A percentile compares a stretch with the other conserved stretches of the same genome.
These are phyloP conservation scores for Juglanconis juglandina DNA, from an alignment of 2,329 filamentous ascomycete species.

Conservation along the genomic window DNA sequence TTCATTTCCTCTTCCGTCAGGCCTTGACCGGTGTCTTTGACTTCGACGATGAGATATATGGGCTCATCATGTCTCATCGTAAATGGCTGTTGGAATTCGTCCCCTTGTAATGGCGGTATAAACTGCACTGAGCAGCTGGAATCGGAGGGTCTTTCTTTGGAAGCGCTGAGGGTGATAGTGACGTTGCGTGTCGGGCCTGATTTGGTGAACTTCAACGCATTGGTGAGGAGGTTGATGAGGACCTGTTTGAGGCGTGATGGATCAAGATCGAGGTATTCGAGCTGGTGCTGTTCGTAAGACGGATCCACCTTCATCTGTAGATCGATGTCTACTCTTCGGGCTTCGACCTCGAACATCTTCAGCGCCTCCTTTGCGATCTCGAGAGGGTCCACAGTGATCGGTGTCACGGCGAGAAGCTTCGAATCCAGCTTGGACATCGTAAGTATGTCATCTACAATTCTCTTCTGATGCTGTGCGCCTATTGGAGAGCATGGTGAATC, in stretches of 20 bases:
- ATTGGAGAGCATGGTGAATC: neutral
- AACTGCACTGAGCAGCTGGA: constrained; percentile 53
- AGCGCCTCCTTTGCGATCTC: constrained; percentile 64
- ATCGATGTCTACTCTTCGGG: constrained; percentile 65
- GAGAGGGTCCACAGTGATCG: constrained; percentile 66
- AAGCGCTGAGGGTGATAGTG: constrained; percentile 45
- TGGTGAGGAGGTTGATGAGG: constrained; percentile 75
- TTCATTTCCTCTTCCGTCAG: constrained; percentile 65
- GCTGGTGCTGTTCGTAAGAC: constrained; percentile 53
- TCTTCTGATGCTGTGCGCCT: constrained; percentile 70
- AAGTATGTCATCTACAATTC: constrained; percentile 71
- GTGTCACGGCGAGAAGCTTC: constrained; percentile 68
- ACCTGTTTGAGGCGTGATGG: constrained; percentile 74
- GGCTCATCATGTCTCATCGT: constrained; percentile 38
- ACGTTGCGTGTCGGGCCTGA: constrained; percentile 56
- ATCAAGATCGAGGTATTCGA: constrained; percentile 68
- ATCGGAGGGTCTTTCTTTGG: constrained; percentile 35
- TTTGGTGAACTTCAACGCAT: constrained; percentile 79
- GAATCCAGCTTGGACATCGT: constrained; percentile 75
- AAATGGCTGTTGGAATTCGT: constrained; percentile 34
- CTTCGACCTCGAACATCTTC: constrained; percentile 76
- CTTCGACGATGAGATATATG: constrained; percentile 67
- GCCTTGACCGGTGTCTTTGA: constrained; percentile 73
- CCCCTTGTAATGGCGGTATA: constrained; percentile 53
- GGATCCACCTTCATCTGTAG: constrained; percentile 62